These are phyloP conservation scores for Komagataea norvegica DNA, from an alignment of 1,139 yeast genomes.

Conservation along the genomic window DNA sequence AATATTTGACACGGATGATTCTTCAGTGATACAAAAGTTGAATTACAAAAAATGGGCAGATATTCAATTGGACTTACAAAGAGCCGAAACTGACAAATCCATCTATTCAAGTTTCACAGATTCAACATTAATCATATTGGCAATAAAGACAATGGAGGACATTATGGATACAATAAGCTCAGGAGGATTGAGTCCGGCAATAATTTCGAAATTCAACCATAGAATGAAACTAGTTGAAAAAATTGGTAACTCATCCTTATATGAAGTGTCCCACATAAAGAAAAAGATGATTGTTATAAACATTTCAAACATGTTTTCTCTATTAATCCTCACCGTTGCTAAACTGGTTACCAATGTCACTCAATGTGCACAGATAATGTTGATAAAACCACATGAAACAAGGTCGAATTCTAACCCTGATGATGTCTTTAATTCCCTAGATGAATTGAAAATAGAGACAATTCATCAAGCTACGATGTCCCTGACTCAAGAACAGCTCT, in stretches of 20 bases:
- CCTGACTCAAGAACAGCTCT: conserved; percentile 15
- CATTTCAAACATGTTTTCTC: conserved; percentile 30
- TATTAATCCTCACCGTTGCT: conserved; percentile 28
- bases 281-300: conserved; percentile 32
- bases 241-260: conserved; percentile 21
- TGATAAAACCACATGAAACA: conserved; percentile 29
- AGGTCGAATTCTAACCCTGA: conserved; percentile 22
- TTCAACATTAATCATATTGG: conserved; percentile 25
- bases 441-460: conserved; percentile 25
- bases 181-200: conserved; percentile 25
- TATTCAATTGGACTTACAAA: conserved; percentile 14
- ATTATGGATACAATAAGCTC: conserved; percentile 32
- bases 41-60: conserved; percentile 17
- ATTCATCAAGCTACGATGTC: conserved; percentile 16
- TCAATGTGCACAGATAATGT: conserved; percentile 26
- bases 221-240: conserved; percentile 22
- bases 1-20: conserved; percentile 18
- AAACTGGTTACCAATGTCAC: conserved; percentile 28
- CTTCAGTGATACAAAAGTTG: conserved; percentile 11
- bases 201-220: conserved; percentile 24
- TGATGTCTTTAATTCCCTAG: conserved; percentile 25
- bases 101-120: conserved; percentile 19
- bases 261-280: conserved; percentile 23
- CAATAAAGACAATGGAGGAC: conserved; percentile 31
- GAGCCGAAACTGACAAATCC: conserved; percentile 8